Evolutionary conservation across 1,139 yeast genomes (phyloP), one percentile per base, ranked within the genome.

Genomic region (Magnusiomyces tetraspermus): DNA sequence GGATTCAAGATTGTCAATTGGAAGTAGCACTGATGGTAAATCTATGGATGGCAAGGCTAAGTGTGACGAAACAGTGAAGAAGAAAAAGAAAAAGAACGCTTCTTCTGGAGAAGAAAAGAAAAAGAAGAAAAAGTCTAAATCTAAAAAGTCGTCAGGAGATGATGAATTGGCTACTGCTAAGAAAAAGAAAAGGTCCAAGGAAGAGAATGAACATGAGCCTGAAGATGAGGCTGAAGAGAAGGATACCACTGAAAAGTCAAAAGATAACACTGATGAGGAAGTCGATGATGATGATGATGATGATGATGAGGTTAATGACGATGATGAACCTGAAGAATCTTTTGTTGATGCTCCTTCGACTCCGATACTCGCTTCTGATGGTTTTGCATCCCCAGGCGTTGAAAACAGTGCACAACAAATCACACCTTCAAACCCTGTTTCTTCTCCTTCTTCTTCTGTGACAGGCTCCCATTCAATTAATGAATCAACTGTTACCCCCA

Each of bases 111-210:
- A 21, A 6, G 46, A 43, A 22, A 28, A 42, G 15, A 41, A 43
- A 21, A 49, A 49, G 42, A 43, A 49, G 45, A 49, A 44, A 41
- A 49, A 49, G 45, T 37, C 33, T 38, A 26, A 37, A 19, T 21
- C 19, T 5, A 36, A n/a, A 15, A 36, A 33, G 40, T 8, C 45
- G n/a, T 6, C 4, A 19, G 24, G 26, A 6, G 21, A 44, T n/a
- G n/a, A n/a, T n/a, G n/a, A n/a, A n/a, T n/a, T n/a, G 19, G 13
- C 28, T 24, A 13, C 28, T 24, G 40, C 4, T 4, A 11, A 28
- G 48, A 30, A 21, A 40, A 47, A 47, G 36, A 46, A 44, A n/a
- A 46, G 23, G 43, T 40, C 23, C 13, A 24, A 13, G 5, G 37
- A 22, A 33, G 28, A 19, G 22, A 36, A 38, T 10, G 44, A 23